Percentiles rank a stretch among this genome's conserved stretches.
Evolutionary conservation across 768 basidiomycete species (phyloP).

Genomic region (Leccinum imitatum): DNA sequence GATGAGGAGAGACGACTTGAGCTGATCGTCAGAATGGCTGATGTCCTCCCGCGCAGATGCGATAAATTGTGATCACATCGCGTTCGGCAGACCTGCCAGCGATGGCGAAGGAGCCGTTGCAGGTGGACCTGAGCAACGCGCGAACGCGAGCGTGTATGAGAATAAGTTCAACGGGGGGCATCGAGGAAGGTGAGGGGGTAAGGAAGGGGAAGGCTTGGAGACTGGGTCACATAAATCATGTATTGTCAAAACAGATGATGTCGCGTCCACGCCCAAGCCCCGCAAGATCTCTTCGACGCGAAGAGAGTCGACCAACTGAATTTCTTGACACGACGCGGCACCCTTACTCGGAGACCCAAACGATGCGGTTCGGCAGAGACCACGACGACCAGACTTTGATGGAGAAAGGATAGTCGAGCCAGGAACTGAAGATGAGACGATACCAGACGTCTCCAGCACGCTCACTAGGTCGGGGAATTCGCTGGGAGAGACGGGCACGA

Average conservation of each 20-base stretch:
- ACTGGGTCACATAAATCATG: too few relatives aligned
- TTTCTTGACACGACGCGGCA: constrained; percentile 41
- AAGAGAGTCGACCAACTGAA: constrained; percentile 57
- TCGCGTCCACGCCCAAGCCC: constrained; percentile 49
- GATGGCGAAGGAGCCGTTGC: constrained; percentile 46
- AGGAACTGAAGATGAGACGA: constrained; percentile 44
- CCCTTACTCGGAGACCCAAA: constrained; percentile 41
- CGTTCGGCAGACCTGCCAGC: constrained; percentile 71
- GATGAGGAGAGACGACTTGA: constrained; percentile 67
- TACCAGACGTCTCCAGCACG: constrained; percentile 72
- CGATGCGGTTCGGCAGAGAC: constrained; percentile 57
- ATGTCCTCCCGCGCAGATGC: constrained; percentile 45
- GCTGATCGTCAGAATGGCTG: constrained; percentile 10
- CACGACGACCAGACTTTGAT: constrained; percentile 48
- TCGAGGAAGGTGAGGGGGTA: too few relatives aligned
- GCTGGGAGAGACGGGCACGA: constrained; percentile 66
- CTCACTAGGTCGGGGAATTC: constrained; percentile 75
- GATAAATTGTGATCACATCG: constrained; percentile 59
- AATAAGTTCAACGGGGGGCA: constrained; percentile 37
- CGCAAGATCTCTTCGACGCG: constrained; percentile 69
- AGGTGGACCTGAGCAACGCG: constrained; percentile 37
- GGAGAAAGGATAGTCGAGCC: constrained; percentile 36
- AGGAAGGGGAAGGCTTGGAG: too few relatives aligned
- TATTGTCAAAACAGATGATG: not conserved
- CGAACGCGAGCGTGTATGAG: constrained; percentile 61